Percentiles rank a stretch among this genome's conserved stretches.
phyloP scores from a whole-genome alignment of 192 early-diverging fungal genomes.

The Backusella circina region DNA sequence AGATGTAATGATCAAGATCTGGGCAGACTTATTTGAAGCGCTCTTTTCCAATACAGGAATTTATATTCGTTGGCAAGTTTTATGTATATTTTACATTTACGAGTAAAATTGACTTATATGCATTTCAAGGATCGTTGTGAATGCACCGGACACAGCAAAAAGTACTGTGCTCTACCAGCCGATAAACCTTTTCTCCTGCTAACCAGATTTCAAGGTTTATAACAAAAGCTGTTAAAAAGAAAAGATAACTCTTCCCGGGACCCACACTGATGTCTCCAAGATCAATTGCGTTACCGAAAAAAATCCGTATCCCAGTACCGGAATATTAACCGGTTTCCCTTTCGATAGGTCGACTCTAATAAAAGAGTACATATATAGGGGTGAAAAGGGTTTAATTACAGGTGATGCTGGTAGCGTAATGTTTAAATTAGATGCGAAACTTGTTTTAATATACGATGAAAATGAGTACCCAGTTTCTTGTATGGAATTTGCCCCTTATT shows the following conservation, averaged over 20 bases:
- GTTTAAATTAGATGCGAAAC: not conserved
- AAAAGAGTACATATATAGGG: constrained; percentile 13
- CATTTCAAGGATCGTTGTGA: constrained; percentile 63
- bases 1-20: not conserved
- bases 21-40: not conserved
- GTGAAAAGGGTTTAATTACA: not conserved
- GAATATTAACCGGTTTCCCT: constrained; percentile 82
- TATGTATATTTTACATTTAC: not conserved
- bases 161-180: constrained; percentile 49
- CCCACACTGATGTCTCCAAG: constrained; percentile 61
- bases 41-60: not conserved
- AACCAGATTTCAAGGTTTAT: constrained; percentile 61
- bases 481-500: not conserved
- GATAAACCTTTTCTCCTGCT: constrained; percentile 55
- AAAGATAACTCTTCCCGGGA: constrained; percentile 73
- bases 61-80: not conserved
- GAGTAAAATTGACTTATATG: not conserved
- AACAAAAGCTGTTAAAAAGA: constrained; percentile 56
- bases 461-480: not conserved
- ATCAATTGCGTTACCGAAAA: constrained; percentile 65
- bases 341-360: constrained; percentile 50
- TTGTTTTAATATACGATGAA: not conserved
- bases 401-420: not conserved
- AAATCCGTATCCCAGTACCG: constrained; percentile 66
- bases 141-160: constrained; percentile 57